Conservation (phyloP, 2,329 filamentous ascomycete species). For the Thermoascus crustaceus region DNA sequence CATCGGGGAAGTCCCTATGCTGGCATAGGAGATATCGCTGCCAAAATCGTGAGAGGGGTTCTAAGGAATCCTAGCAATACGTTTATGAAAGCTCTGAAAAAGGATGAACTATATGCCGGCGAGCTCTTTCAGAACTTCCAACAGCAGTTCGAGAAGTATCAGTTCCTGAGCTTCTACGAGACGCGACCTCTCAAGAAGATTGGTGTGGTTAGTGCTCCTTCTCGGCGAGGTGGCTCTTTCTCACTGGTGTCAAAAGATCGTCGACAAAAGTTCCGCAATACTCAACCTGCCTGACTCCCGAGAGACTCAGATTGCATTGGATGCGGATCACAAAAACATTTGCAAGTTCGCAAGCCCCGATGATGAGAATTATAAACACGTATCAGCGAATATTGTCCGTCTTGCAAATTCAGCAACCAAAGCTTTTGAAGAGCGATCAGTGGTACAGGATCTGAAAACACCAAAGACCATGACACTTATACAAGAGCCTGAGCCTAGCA, state of each 20-base stretch:
- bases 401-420: no score
- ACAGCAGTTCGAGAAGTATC: no score
- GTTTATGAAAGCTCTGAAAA: conserved; percentile 14
- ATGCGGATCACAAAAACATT: conserved; percentile 13
- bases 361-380: conserved; percentile 9
- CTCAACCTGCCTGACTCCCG: conserved; percentile 13
- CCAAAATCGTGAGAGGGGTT: conserved; percentile 11
- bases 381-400: conserved; percentile 5
- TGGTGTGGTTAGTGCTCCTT: no score
- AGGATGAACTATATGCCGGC: conserved; percentile 11
- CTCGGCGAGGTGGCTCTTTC: conserved; percentile 4
- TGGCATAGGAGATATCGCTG: conserved; percentile 13
- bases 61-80: conserved; percentile 13
- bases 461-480: no score
- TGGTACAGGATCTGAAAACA: no score
- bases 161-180: no score
- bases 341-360: conserved; percentile 13
- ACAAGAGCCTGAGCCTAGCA: no score
- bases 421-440: no score
- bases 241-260: conserved; percentile 9
- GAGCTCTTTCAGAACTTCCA: conserved; percentile 10
- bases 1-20: conserved; percentile 16
- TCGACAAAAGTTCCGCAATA: conserved; percentile 14
- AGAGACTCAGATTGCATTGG: conserved; percentile 12
- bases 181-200: no score